Conservation (phyloP, 306 rosid species). For the Glycyrrhiza uralensis region DNA sequence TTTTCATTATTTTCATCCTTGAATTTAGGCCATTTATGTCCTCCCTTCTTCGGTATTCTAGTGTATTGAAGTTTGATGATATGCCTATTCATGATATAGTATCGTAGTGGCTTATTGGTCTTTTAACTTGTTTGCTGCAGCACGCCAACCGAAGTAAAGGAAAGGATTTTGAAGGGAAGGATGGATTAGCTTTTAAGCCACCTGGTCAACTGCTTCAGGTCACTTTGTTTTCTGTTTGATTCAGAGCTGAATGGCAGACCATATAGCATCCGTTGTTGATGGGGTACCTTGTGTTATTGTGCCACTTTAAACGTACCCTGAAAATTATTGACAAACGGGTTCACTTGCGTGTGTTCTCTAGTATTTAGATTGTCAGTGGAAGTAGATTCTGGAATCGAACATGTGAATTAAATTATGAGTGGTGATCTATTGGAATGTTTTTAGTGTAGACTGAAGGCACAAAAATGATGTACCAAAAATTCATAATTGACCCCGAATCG, state of each 20-base stretch:
- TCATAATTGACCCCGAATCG: neutral
- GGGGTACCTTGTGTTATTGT: conserved; percentile 14
- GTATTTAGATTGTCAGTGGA: conserved; percentile 14
- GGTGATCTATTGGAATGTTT: neutral
- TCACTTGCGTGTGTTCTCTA: conserved; percentile 8
- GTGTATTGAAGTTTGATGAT: neutral
- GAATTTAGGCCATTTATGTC: neutral
- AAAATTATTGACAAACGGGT: neutral
- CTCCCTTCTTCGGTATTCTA: neutral
- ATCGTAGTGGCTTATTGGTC: neutral
- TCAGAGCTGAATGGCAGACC: conserved; percentile 18
- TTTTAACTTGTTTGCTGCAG: conserved; percentile 45
- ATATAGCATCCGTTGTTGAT: neutral
- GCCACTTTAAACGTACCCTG: conserved; percentile 17
- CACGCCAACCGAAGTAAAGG: conserved; percentile 89
- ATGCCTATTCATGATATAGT: neutral
- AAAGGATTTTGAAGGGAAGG: conserved; percentile 91
- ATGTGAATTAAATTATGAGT: conserved; percentile 16
- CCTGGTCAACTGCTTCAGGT: neutral
- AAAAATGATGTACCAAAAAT: neutral
- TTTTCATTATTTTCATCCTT: neutral
- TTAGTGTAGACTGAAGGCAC: neutral
- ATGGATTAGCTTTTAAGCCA: conserved; percentile 60
- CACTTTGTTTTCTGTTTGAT: conserved; percentile 7
- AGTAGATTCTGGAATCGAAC: neutral